phyloP scores from a whole-genome alignment of 345 rosid genomes.

The Acer negundo region DNA sequence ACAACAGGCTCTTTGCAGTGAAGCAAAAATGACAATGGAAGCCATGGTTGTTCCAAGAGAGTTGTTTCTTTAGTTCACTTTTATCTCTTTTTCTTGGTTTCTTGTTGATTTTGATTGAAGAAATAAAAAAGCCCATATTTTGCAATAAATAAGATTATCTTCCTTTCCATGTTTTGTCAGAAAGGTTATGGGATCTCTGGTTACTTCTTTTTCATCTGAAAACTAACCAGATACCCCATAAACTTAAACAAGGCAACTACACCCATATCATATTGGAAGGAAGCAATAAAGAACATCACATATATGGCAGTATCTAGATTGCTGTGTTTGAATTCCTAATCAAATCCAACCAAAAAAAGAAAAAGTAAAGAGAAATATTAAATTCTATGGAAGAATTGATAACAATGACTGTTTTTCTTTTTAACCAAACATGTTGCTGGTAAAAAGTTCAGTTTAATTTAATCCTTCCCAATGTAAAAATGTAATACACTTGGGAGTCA shows the following conservation, averaged over 20 bases:
- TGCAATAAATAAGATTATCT: constrained; percentile 30
- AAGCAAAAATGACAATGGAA: constrained; percentile 50
- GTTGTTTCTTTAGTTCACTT: not conserved
- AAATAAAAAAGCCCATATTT: constrained; percentile 27
- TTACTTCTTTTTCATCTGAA: not conserved
- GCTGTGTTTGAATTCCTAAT: not conserved
- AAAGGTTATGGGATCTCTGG: constrained; percentile 11
- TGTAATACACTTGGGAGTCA: constrained; percentile 8
- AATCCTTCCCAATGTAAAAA: constrained; percentile 4
- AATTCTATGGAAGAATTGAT: not conserved
- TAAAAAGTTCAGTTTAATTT: not conserved
- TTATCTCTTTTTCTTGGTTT: not conserved
- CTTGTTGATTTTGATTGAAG: not conserved
- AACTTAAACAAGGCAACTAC: not conserved
- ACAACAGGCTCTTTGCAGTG: constrained; percentile 33
- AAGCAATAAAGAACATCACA: not conserved
- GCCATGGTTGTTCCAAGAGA: constrained; percentile 31
- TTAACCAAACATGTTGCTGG: not conserved
- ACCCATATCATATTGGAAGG: not conserved
- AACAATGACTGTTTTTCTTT: not conserved
- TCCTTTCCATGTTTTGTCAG: constrained; percentile 11
- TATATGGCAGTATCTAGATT: not conserved
- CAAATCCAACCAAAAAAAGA: not conserved
- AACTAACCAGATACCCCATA: too few species aligned
- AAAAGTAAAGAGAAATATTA: not conserved